Evolutionary conservation across 768 basidiomycete genomes (phyloP).

Genomic region (Russula sp.): DNA sequence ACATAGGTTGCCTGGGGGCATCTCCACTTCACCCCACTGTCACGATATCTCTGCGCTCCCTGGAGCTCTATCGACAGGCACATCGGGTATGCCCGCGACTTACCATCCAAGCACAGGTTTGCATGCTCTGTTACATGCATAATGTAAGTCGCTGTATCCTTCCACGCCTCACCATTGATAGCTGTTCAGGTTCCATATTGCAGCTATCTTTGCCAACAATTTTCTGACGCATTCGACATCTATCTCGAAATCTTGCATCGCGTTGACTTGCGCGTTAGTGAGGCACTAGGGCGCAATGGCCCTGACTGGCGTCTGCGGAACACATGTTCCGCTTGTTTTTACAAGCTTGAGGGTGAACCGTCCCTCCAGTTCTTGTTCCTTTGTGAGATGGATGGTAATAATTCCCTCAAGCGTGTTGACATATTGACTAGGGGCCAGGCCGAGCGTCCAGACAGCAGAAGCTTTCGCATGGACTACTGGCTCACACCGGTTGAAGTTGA

Average conservation of each 20-base stretch:
- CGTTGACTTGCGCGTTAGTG: not conserved
- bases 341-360: not conserved
- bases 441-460: not conserved
- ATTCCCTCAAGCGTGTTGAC: not conserved
- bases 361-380: not conserved
- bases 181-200: not conserved
- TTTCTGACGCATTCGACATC: not conserved
- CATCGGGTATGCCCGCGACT: constrained; percentile 27
- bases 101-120: constrained; percentile 25
- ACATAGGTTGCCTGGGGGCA: not conserved
- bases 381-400: not conserved
- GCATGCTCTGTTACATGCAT: constrained; percentile 24
- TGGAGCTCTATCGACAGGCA: constrained; percentile 28
- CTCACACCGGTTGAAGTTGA: constrained; percentile 20
- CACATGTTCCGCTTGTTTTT: not conserved
- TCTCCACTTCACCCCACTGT: constrained; percentile 1
- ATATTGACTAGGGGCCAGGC: not conserved
- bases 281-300: not conserved
- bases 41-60: constrained; percentile 23
- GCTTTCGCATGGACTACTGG: constrained; percentile 7
- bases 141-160: constrained; percentile 11
- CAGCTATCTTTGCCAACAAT: not conserved
- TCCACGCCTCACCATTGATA: not conserved
- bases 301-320: not conserved
- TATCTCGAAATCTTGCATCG: not conserved